Base-by-base conservation (phyloP, 2,329 filamentous ascomycete species). In the Thyridium curvatum region DNA sequence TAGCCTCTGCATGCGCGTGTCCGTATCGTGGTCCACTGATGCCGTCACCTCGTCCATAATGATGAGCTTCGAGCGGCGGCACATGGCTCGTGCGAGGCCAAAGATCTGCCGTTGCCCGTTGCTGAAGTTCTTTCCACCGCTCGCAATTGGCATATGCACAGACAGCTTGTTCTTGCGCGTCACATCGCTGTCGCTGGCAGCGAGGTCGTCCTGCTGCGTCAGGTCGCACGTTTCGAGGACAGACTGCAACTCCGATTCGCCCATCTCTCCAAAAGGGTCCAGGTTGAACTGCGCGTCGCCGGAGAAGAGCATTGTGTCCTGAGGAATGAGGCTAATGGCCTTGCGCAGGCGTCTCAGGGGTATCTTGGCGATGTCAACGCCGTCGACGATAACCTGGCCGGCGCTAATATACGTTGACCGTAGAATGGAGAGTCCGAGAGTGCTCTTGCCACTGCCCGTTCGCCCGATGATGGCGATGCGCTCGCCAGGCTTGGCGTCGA, bases 41-140 rank as follows among this genome's bases (percentile, higher is more conserved):
- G 89, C 89, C 0, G 90, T 95, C 1, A 90, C 90, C 66, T 96
- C 90, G 59, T 96, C 90, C 89, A 95, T 94, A 53, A 96, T 82
- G 8, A 96, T 69, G 2, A 96, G 86, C 50, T 85, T 88, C 0
- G 89, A 88, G 18, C 78, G 75, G 61, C 91, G 94, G 46, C 95
- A 79, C 43, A 95, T 78, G 1, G 90, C 90, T 42, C 90, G 81
- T 0, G 89, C 90, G 10, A 96, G 76, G 56, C 90, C 95, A 38
- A 95, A 69, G 6, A 95, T 79, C 61, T 95, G 90, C 12, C 88
- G 79, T 57, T 95, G 90, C 32, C 90, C 90, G 61, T 95, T 89
- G 0, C 88, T 94, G 8, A 96, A 72, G 52, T 95, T 95, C 42
- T 82, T 83, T 30, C 90, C 90, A 1, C 87, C 94, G 55, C 94